Percentiles rank a stretch among this genome's conserved stretches.
phyloP scores from a whole-genome alignment of 768 basidiomycete genomes.

The Amylocystis lapponica region DNA sequence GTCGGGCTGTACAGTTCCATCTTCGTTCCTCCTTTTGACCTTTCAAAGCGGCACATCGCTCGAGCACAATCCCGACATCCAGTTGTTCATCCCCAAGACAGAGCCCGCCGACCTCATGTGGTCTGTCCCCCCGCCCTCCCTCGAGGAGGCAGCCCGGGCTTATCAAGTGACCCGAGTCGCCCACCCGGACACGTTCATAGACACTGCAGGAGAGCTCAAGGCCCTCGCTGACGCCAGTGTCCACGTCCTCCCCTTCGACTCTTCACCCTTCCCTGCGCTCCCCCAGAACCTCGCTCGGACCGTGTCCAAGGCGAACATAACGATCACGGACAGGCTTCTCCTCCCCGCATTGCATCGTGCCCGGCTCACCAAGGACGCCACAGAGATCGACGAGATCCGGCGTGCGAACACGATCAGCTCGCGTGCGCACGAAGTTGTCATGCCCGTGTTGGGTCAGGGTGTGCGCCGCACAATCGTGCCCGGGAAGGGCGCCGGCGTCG shows the following conservation, averaged over 20 bases:
- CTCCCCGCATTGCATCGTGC: constrained; percentile 75
- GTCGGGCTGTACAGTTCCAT: constrained; percentile 72
- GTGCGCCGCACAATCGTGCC: constrained; percentile 51
- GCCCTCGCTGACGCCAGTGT: constrained; percentile 51
- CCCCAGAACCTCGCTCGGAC: constrained; percentile 37
- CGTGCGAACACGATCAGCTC: constrained; percentile 85
- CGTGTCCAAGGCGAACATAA: constrained; percentile 28
- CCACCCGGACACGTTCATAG: constrained; percentile 41
- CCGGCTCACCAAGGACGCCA: constrained; percentile 68
- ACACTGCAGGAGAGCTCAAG: constrained; percentile 40
- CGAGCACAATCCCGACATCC: constrained; percentile 37
- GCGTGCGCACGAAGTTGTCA: constrained; percentile 85
- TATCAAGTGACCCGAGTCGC: constrained; percentile 58
- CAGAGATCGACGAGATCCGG: constrained; percentile 71
- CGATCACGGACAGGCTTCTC: constrained; percentile 57
- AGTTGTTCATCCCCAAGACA: constrained; percentile 76
- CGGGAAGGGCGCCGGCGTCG: constrained; percentile 33
- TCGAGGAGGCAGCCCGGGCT: constrained; percentile 45
- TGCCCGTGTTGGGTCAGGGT: constrained; percentile 80
- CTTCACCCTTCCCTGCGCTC: constrained; percentile 47
- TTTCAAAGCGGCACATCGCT: constrained; percentile 46
- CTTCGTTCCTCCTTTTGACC: constrained; percentile 58
- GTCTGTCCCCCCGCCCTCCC: constrained; percentile 77
- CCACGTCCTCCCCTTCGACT: constrained; percentile 55
- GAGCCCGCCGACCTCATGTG: constrained; percentile 78